phyloP scores from a whole-genome alignment of 371 early-diverging fungal species.

The Mycotypha africana region DNA sequence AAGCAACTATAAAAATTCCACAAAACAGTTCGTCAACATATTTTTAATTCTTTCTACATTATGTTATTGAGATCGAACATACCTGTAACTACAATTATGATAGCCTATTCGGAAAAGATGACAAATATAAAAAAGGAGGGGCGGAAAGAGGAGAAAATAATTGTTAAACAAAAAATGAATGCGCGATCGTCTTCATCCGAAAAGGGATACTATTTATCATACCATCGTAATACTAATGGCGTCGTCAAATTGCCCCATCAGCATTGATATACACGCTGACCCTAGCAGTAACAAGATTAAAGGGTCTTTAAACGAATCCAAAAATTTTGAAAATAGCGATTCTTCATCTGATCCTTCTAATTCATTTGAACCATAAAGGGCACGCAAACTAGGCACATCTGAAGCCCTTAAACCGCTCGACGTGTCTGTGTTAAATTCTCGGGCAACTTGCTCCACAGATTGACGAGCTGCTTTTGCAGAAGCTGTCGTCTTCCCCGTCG shows the following conservation, averaged over 20 bases:
- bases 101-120: constrained; percentile 52
- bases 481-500: constrained; percentile 19
- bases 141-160: background rate
- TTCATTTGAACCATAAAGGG: constrained; percentile 54
- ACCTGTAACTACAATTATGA: constrained; percentile 85
- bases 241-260: constrained; percentile 89
- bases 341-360: constrained; percentile 44
- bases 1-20: constrained; percentile 69
- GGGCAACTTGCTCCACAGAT: constrained; percentile 45
- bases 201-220: constrained; percentile 11
- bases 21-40: background rate
- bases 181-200: no score
- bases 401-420: constrained; percentile 45
- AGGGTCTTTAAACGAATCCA: constrained; percentile 50
- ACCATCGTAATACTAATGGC: constrained; percentile 93
- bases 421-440: constrained; percentile 47
- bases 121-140: background rate
- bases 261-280: constrained; percentile 77
- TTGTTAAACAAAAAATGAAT: no score
- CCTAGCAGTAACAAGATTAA: constrained; percentile 85
- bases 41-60: background rate
- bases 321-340: constrained; percentile 33
- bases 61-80: constrained; percentile 6
- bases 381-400: constrained; percentile 50
- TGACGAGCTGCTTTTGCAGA: constrained; percentile 61